Base-by-base conservation (phyloP, 2,329 filamentous ascomycete species). In the Pyrenophora teres region DNA sequence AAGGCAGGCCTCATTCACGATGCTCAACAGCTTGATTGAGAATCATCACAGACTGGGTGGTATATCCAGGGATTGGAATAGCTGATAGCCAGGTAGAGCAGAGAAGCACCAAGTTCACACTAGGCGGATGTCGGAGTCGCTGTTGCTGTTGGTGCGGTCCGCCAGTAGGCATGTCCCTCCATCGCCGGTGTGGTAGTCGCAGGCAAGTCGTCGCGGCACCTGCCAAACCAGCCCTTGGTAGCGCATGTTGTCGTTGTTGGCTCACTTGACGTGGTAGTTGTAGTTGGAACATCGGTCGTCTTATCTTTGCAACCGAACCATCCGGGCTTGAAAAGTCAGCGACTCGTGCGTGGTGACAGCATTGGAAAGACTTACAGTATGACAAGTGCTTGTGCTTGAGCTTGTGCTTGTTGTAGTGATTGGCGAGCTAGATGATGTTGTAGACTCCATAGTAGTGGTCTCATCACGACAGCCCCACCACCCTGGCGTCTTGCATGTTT, bases 271-370 rank as follows among this genome's bases (percentile, higher is more conserved):
- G 63, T 59, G 15, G 65, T 65, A 6, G 59, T 57, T 3, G 59
- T 64, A 10, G 39, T 33, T 18, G 38, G 30, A 33, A 58, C 57
- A 37, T 30, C 58, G 0, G 63, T 68, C 1, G 63, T 69, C 38
- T 68, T 56, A 40, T 74, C 71, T 38, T 72, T 72, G 45, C 70
- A 73, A 2, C 70, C 70, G 40, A 72, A 73, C 70, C 70, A 73
- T 23, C 70, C 68, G 35, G 69, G 69, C 60, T 71, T 39, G 23
- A 27, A 3, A 15, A n/a, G 50, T 65, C 12, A 63, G 62, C 21
- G 19, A 18, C 44, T 2, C 18, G 16, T 33, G 8, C 12, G 9
- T 10, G 7, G 3, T 4, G 16, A 46, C 12, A 10, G 1, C 3
- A 18, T 21, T 23, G 1, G 2, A 15, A 31, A 41, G 3, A 53